A percentile compares a stretch with the other conserved stretches of the same genome.
These are phyloP conservation scores for Schoenoplectus tabernaemontani DNA, from an alignment of 202 grass and related monocot genomes.

Conservation along the genomic window DNA sequence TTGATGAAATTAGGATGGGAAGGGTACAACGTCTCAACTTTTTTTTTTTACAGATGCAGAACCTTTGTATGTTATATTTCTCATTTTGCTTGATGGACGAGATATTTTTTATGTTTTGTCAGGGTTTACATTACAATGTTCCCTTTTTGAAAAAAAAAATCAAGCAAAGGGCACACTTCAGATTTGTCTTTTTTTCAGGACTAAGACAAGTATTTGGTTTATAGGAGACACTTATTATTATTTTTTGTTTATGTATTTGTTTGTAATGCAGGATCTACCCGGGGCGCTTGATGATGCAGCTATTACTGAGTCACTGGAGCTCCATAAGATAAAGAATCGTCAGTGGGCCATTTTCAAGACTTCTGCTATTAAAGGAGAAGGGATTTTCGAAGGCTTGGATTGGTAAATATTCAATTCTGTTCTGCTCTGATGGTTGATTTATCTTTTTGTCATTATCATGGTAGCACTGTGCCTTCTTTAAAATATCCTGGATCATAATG, in stretches of 20 bases:
- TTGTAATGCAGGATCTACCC: conserved; percentile 88
- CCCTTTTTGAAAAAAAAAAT: neutral
- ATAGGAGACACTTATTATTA: neutral
- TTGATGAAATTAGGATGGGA: neutral
- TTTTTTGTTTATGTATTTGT: neutral
- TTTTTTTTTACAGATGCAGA: neutral
- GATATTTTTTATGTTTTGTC: neutral
- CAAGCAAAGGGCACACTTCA: neutral
- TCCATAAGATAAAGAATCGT: conserved; percentile 93
- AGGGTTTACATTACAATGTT: neutral
- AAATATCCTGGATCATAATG: neutral
- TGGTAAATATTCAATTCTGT: conserved; percentile 39
- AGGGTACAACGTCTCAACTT: too few relatives aligned
- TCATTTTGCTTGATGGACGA: neutral
- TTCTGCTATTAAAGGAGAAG: conserved; percentile 97
- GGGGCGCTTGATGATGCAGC: conserved; percentile 91
- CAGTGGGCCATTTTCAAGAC: conserved; percentile 99
- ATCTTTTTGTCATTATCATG: neutral
- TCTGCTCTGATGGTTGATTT: neutral
- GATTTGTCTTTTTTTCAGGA: neutral
- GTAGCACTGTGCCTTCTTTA: neutral
- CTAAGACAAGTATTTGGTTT: neutral
- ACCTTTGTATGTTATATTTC: neutral
- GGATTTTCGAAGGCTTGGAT: conserved; percentile 97
- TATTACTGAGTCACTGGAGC: conserved; percentile 88